A percentile compares a stretch with the other conserved stretches of the same genome.
These are phyloP conservation scores for Cladophialophora exuberans DNA, from an alignment of 2,329 filamentous ascomycete genomes.

Conservation along the genomic window DNA sequence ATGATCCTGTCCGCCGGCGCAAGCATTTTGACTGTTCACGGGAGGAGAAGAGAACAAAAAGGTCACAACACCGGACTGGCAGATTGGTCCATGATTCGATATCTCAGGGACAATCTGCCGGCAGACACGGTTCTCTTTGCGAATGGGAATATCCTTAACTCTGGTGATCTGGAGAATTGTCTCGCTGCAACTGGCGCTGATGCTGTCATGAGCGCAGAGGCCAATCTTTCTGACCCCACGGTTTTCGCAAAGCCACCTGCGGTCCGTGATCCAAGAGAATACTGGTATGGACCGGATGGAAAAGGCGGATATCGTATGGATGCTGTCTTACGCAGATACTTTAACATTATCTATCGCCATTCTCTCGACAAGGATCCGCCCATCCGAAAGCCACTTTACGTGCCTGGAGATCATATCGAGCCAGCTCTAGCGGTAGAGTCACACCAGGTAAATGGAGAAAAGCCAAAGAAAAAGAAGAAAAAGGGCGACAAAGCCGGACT, in stretches of 20 bases:
- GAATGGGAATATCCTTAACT: constrained; percentile 89
- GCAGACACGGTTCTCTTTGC: constrained; percentile 91
- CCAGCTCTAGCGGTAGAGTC: not conserved
- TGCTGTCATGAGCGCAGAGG: constrained; percentile 94
- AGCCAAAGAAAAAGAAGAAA: constrained; percentile 45
- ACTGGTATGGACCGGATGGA: constrained; percentile 77
- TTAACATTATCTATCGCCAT: constrained; percentile 85
- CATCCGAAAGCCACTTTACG: constrained; percentile 70
- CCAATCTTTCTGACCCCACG: constrained; percentile 86
- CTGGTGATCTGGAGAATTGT: constrained; percentile 76
- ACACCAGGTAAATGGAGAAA: constrained; percentile 20
- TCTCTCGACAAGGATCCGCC: constrained; percentile 71
- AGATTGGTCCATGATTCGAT: constrained; percentile 85
- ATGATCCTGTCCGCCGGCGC: constrained; percentile 87
- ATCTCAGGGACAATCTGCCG: constrained; percentile 80
- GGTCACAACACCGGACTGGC: constrained; percentile 92
- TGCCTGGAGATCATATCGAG: constrained; percentile 57
- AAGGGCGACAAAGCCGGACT: no score
- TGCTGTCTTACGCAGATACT: constrained; percentile 81
- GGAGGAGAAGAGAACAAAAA: constrained; percentile 86
- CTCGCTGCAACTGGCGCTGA: constrained; percentile 84
- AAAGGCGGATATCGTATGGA: constrained; percentile 87
- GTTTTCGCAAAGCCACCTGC: constrained; percentile 76
- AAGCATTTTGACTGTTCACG: constrained; percentile 92
- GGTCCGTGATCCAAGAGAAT: constrained; percentile 73